Evolutionary conservation across 2,329 filamentous ascomycete genomes (phyloP), one percentile per base, ranked within the genome.

Genomic region (Aspergillus fumigatus): DNA sequence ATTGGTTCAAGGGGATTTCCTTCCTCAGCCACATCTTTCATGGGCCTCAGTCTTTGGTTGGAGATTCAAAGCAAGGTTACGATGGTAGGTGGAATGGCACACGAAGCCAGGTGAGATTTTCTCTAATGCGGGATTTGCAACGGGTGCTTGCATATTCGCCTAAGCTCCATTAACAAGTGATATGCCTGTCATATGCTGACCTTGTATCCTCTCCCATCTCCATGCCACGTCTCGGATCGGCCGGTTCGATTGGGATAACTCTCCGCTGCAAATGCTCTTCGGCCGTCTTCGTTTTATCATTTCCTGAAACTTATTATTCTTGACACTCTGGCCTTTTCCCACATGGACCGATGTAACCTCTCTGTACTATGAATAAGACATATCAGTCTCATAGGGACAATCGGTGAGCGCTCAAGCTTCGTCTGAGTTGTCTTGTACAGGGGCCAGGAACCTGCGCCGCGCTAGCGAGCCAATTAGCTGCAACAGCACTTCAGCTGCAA

Each of bases 61-160:
- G 32, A 38, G 32, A 17, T 38, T 47, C 26, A 11, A 14, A 25
- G 43, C 21, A 26, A 25, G 19, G 43, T 25, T 47, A 21, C 43
- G 21, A 47, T 21, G 43, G 38, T 25, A 14, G 38, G 5, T 53
- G 54, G 26, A 32, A 54, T 50, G 53, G 47, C 50, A 59, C 52
- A 50, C 57, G 61, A 59, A 62, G 27, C 60, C 47, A 47, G 45
- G 63, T 55, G 49, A 59, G 63, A 65, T 51, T 59, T 50, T 59
- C 57, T 40, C 51, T 59, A 62, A 63, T 61, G 66, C 59, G 67
- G 70, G 69, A 70, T 71, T 59, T 59, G 53, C 27, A 55, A 55
- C 65, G 69, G 65, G 51, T 65, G 60, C 65, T 60, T 71, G 68
- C 69, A 71, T 40, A 55, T 40, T 27, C 27, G 26, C 35, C 26